Base-by-base conservation (phyloP, 257 asterid genomes). In the Mitragyna speciosa region DNA sequence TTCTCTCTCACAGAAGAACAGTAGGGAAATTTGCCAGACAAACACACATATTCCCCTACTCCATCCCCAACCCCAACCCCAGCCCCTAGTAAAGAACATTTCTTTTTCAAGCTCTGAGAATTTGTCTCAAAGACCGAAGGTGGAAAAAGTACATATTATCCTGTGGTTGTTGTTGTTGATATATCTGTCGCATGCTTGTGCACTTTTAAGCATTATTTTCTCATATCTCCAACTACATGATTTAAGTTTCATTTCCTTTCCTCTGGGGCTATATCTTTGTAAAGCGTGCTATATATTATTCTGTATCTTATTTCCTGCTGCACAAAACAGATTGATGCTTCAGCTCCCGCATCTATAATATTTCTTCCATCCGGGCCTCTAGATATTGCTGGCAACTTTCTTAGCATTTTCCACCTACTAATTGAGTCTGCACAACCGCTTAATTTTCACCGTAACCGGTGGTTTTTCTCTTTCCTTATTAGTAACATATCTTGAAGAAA, bases 401-500 rank as follows among this genome's bases (percentile, higher is more conserved):
- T 28, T 58, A 22, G 65, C 12, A 7, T 58, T 58, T 56, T 61
- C 20, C 45, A 28, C 39, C 51, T 20, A 0, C 39, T 45, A 28
- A 30, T 31, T 65, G 30, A 52, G 48, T 73, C 56, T 76, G 78
- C 61, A 16, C 61, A 56, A 41, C 48, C 11, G 45, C 39, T 49
- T 12, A n/a, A 20, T 24, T 58, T 81, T 85, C 68, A n/a, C 76
- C 79, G 68, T 14, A 66, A 67, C 76, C 64, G 70, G 76, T 84
- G 49, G 68, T 72, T 75, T 75, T 41, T 48, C 81, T 82, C 73
- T 31, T 64, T 70, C 79, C 45, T 71, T 45, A 59, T 63, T 78
- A 58, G 59, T 36, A 72, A 63, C n/a, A n/a, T 36, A 74, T 81
- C 92, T 84, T 84, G 81, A 84, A 73, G 88, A 76, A 70, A 80